Evolutionary conservation across 2,329 filamentous ascomycete species (phyloP), one percentile per base, ranked within the genome.

Genomic region (Colletotrichum noveboracense): DNA sequence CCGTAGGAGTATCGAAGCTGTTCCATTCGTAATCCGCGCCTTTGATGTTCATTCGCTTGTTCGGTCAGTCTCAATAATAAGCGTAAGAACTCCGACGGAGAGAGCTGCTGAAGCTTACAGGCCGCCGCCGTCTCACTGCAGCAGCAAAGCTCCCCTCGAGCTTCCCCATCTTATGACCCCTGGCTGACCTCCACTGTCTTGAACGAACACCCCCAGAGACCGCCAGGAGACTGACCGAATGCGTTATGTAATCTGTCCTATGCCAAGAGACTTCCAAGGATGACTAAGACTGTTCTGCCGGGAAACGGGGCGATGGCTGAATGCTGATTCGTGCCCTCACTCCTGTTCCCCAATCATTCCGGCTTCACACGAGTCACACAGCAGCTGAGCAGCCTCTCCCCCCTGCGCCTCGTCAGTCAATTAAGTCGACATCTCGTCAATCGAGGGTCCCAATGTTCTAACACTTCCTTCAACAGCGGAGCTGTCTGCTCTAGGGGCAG

Each of bases 401-500:
- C 55, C 55, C 30, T 16, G 32, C 26, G 24, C 21, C 56, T 34
- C 38, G 68, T 56, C 70, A 24, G 52, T 74, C 70, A 76, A 62
- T 64, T 60, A 69, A 73, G 60, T 73, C 28, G 70, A 76, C 74
- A 65, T 76, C 43, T 76, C 65, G 58, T 74, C 70, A 64, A 32
- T 58, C 74, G 28, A 26, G 21, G 10, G 43, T 55, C 34, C 48
- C 34, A 60, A 73, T 76, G 74, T 74, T 69, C 61, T 65, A 38
- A 36, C 70, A 73, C 70, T 74, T 73, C 28, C 70, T 73, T 76
- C 74, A 73, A 73, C 70, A 76, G 74, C 74, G 71, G 74, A 76
- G 74, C 74, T 76, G 64, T 74, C 74, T 76, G 74, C 74, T 76
- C 74, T 74, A 75, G 74, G 66, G 74, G 70, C 60, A 76, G 74